Conservation (phyloP, 345 rosid species). For the Geranium rotundifolium region DNA sequence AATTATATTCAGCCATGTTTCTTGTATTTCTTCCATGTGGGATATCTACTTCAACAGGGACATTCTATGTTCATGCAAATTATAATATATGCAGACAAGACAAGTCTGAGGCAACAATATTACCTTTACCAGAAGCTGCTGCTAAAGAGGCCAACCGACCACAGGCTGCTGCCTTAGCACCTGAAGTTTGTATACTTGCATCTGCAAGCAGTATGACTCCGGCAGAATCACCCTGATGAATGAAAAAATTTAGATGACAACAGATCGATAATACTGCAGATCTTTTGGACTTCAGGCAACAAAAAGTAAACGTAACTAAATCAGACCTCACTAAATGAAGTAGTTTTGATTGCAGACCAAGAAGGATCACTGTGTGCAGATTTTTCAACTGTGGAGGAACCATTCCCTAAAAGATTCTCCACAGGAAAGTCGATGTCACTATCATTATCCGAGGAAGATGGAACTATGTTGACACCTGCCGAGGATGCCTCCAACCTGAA, state of each 20-base stretch:
- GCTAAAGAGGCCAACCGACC: constrained; percentile 84
- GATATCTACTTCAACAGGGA: neutral
- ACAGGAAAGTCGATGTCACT: neutral
- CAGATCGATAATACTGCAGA: too few species aligned
- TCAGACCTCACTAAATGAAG: constrained; percentile 31
- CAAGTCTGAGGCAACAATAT: constrained; percentile 4
- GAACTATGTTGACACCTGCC: constrained; percentile 43
- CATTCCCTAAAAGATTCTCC: constrained; percentile 16
- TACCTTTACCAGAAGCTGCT: constrained; percentile 59
- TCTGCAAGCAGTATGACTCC: constrained; percentile 52
- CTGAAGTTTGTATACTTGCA: constrained; percentile 64
- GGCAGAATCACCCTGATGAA: constrained; percentile 41
- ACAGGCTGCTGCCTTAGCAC: constrained; percentile 92
- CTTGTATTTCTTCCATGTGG: too few species aligned
- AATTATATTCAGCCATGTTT: too few species aligned
- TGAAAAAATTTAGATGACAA: constrained; percentile 1
- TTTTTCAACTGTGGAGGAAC: constrained; percentile 16
- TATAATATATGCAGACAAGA: neutral
- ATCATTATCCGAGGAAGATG: constrained; percentile 23
- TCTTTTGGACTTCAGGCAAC: neutral
- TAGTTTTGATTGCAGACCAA: constrained; percentile 18
- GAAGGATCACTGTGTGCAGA: constrained; percentile 15
- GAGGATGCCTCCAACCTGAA: constrained; percentile 81
- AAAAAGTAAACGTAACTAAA: neutral
- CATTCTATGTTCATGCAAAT: neutral